Percentiles rank a stretch among this genome's conserved stretches.
These are phyloP conservation scores for Ambrosiella beaveri DNA, from an alignment of 2,329 filamentous ascomycete genomes.

Conservation along the genomic window DNA sequence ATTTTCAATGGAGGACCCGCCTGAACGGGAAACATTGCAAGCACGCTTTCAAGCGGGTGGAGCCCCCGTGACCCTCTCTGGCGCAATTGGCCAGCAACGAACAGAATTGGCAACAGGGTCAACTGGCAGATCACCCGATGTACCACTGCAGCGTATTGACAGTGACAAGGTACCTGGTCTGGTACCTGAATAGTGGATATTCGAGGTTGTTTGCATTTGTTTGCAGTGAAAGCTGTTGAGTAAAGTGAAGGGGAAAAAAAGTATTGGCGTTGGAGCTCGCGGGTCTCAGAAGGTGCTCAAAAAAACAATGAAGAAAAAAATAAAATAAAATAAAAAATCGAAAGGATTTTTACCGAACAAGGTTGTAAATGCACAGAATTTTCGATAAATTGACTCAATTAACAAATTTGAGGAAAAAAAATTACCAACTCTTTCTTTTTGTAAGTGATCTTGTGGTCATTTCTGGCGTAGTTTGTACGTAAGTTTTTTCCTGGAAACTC, in stretches of 20 bases:
- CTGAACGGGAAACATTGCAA: too few species aligned
- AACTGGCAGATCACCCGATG: background rate
- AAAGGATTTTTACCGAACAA: background rate
- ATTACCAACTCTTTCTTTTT: background rate
- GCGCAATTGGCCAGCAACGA: background rate
- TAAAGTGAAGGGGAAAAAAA: background rate
- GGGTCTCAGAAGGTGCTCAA: background rate
- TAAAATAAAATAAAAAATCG: background rate
- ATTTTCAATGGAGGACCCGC: too few species aligned
- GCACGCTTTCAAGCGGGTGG: too few species aligned
- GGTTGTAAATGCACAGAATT: background rate
- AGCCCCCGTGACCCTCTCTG: too few species aligned
- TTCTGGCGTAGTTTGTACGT: conserved; percentile 1
- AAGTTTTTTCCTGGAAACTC: conserved; percentile 1
- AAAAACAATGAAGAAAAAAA: background rate
- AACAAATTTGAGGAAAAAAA: too few species aligned
- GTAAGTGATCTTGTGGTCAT: conserved; percentile 1
- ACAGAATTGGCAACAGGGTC: background rate
- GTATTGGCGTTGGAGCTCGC: background rate
- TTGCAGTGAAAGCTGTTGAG: background rate
- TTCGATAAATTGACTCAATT: background rate
- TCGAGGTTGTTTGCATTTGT: background rate
- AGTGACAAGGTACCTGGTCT: background rate
- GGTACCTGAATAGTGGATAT: background rate
- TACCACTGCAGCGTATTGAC: background rate